phyloP scores from a whole-genome alignment of 2,329 filamentous ascomycete genomes.

The Exophiala phaeomuriformis region DNA sequence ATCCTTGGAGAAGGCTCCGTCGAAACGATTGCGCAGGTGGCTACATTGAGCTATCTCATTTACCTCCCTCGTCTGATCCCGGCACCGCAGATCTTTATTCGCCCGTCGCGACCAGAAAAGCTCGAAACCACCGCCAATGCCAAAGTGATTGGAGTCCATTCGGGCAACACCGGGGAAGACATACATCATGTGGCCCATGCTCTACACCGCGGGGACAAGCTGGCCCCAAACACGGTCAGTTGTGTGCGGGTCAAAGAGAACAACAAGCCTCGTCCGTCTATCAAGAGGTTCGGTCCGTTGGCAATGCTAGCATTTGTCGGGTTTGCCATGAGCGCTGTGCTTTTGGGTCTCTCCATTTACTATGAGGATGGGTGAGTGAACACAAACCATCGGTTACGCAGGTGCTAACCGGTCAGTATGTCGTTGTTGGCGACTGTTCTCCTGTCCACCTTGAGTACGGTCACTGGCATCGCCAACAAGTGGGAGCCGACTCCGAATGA shows the following conservation, averaged over 20 bases:
- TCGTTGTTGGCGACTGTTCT: slow-evolving; percentile 43
- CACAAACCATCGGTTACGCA: too few relatives aligned
- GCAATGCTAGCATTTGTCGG: slow-evolving; percentile 42
- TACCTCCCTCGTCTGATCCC: slow-evolving; percentile 46
- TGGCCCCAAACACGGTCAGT: slow-evolving; percentile 36
- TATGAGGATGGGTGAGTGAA: slow-evolving; percentile 35
- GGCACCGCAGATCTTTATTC: slow-evolving; percentile 45
- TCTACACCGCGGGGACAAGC: slow-evolving; percentile 30
- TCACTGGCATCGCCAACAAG: slow-evolving; percentile 45
- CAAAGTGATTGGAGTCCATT: slow-evolving; percentile 41
- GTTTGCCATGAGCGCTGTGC: slow-evolving; percentile 36
- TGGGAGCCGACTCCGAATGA: slow-evolving; percentile 42
- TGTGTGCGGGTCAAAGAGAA: slow-evolving; percentile 36
- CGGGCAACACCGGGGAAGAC: slow-evolving; percentile 41
- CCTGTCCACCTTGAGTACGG: slow-evolving; percentile 43
- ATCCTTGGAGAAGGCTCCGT: slow-evolving; percentile 48
- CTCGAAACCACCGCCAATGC: slow-evolving; percentile 36
- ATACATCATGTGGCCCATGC: slow-evolving; percentile 46
- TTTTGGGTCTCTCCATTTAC: slow-evolving; percentile 41
- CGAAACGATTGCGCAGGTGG: slow-evolving; percentile 45
- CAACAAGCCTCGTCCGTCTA: slow-evolving; percentile 33
- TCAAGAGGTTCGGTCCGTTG: slow-evolving; percentile 41
- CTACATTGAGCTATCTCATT: slow-evolving; percentile 44
- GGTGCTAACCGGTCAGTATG: slow-evolving; percentile 32
- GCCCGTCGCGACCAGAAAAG: slow-evolving; percentile 38